Conservation (phyloP, 2,329 filamentous ascomycete genomes). For the Pseudogymnoascus sp. region DNA sequence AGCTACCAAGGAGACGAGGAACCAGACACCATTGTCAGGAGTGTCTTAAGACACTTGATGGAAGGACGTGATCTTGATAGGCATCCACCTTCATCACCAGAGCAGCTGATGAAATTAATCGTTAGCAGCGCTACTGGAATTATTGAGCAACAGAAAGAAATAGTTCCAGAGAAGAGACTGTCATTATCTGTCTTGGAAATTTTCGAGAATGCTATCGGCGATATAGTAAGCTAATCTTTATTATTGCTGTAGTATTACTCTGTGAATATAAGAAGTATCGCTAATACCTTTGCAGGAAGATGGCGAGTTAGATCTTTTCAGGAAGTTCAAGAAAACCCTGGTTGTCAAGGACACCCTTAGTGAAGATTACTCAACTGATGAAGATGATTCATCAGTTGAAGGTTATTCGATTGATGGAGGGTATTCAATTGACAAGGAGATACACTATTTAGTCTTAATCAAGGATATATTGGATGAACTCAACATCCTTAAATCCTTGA, state of each 20-base stretch:
- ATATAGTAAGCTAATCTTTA: not conserved
- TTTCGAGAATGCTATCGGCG: slow-evolving; percentile 2
- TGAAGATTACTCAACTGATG: not conserved
- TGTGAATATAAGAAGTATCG: not conserved
- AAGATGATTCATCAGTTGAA: not conserved
- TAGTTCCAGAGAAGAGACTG: not conserved
- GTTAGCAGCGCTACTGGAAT: not conserved
- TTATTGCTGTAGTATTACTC: no score
- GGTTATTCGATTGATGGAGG: not conserved
- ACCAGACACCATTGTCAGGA: not conserved
- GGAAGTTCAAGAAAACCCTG: not conserved
- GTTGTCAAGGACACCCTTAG: no score
- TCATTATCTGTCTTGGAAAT: not conserved
- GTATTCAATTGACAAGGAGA: not conserved
- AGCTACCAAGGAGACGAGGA: not conserved
- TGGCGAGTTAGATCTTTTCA: not conserved
- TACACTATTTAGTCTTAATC: not conserved
- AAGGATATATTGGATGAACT: slow-evolving; percentile 19
- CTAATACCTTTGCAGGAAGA: not conserved
- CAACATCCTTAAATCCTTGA: not conserved
- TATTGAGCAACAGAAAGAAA: not conserved
- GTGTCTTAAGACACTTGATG: not conserved
- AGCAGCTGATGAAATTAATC: not conserved
- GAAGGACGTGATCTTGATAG: not conserved
- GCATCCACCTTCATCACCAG: not conserved